Base-by-base conservation (phyloP, 1,284 basidiomycete species). In the Ceratobasidium sp. region DNA sequence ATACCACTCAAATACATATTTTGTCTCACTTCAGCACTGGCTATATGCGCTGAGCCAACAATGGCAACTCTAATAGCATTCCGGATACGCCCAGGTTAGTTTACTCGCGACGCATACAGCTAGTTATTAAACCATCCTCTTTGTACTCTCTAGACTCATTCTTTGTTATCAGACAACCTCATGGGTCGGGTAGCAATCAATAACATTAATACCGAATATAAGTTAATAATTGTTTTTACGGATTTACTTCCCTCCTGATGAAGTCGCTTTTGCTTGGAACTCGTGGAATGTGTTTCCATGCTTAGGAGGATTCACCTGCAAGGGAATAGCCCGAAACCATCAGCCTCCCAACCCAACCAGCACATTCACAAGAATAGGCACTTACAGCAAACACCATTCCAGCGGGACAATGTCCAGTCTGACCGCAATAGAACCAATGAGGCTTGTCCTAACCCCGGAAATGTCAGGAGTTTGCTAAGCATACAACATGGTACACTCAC, bases 311-410 rank as follows among this genome's bases (percentile, higher is more conserved):
- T 71, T 71, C 17, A 71, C 69, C 69, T 71, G 17, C 7, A 13
- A 2, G 37, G 7, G 32, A 19, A 22, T 40, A 40, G 37, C 37
- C 37, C 37, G 17, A 15, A 25, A 46, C 6, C 6, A 51, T 66
- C 22, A 66, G 64, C 29, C 5, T 40, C 37, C 37, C 2, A 13
- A 15, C 11, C 9, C 22, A 56, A 56, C 6, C 22, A 13, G 67
- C 9, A 56, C 5, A 29, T 13, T n/a, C 15, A 40, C 37, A 37
- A 19, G 19, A 19, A 44, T 25, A 15, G 15, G 37, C 13, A 70
- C 70, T 77, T 40, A 73, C 69, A 54, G 76, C 76, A 22, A 77
- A 77, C 17, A 77, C 69, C 76, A 77, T 77, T 11, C 76, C 76
- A 19, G 34, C 32, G 37, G 69, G 40, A 19, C 69, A 71, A 32